phyloP scores from a whole-genome alignment of 225 moss, liverwort and hornwort species.

The Rhytidiadelphus loreus region DNA sequence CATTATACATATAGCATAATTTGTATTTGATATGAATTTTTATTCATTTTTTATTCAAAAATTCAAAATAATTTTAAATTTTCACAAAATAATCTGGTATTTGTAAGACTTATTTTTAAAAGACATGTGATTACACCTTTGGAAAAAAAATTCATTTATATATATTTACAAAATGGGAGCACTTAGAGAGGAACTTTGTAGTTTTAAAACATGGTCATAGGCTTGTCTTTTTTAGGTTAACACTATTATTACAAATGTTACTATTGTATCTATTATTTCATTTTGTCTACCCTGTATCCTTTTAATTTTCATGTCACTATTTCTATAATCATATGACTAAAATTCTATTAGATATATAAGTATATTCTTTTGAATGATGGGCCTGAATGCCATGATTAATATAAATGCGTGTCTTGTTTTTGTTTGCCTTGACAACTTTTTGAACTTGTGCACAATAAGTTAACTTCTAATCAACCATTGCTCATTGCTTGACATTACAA shows the following conservation, averaged over 20 bases:
- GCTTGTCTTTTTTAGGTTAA: too few relatives aligned
- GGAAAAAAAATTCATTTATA: background rate
- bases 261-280: background rate
- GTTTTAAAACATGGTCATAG: background rate
- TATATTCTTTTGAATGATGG: background rate
- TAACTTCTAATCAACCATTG: background rate
- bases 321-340: background rate
- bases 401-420: background rate
- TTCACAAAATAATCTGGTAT: background rate
- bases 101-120: fast-evolving
- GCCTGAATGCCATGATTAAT: background rate
- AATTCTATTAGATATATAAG: background rate
- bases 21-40: background rate
- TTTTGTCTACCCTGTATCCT: background rate
- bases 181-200: background rate
- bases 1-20: background rate
- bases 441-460: background rate
- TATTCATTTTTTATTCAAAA: background rate
- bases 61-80: background rate
- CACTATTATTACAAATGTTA: background rate
- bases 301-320: background rate
- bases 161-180: background rate
- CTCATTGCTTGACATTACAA: background rate
- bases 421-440: fast-evolving
- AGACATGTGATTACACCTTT: background rate